phyloP scores from a whole-genome alignment of 148 eudicot species.

The Fallopia convolvulus region DNA sequence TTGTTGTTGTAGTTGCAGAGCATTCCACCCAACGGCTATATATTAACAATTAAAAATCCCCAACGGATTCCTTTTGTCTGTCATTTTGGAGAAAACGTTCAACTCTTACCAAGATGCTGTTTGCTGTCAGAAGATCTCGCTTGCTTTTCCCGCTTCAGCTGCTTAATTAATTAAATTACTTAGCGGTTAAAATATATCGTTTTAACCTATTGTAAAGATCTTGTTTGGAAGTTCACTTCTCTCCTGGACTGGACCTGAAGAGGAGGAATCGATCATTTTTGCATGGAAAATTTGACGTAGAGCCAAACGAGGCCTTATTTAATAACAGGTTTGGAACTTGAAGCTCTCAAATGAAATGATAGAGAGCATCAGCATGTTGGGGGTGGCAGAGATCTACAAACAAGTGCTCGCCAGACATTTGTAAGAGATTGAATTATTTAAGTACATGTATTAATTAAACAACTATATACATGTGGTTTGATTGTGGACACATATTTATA shows the following conservation, averaged over 20 bases:
- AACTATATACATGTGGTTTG: not conserved
- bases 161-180: not conserved
- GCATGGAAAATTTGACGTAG: not conserved
- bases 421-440: not conserved
- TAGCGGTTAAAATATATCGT: not conserved
- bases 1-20: conserved; percentile 4
- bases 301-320: not conserved
- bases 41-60: not conserved
- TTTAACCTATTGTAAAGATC: not conserved
- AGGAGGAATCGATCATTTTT: not conserved
- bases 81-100: not conserved
- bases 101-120: conserved; percentile 6
- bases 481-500: not conserved
- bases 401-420: conserved; percentile 4
- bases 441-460: not conserved
- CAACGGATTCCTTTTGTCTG: conserved; percentile 8
- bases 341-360: not conserved
- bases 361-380: conserved; percentile 1
- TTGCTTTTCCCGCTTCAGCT: conserved; percentile 8
- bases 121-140: conserved; percentile 11
- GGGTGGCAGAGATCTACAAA: conserved; percentile 7
- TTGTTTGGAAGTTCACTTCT: not conserved
- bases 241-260: not conserved
- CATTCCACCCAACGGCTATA: conserved; percentile 10
- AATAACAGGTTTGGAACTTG: not conserved